Evolutionary conservation across 768 basidiomycete species (phyloP), one percentile per base, ranked within the genome.

Genomic region (Suillus placidus): DNA sequence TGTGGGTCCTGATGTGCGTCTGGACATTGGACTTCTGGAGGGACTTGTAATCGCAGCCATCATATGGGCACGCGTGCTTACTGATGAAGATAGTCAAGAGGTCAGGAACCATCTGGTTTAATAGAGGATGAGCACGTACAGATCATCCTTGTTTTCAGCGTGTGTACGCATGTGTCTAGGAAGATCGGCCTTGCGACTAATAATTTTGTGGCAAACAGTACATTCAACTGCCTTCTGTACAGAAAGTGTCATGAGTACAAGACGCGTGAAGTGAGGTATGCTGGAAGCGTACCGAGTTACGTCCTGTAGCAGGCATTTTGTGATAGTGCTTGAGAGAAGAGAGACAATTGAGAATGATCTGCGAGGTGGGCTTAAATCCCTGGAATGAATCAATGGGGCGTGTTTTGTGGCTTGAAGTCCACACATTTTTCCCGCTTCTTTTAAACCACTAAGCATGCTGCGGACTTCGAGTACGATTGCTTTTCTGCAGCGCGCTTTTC

Each of bases 11-110:
- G 18, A 71, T 18, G 32, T 79, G 78, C 0, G 71, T 74, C 0
- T 45, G n/a, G 1, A 79, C 23, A 37, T 77, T 78, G 0, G 73
- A 73, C 3, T 54, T 62, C n/a, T 79, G 78, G 1, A 76, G 68
- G 0, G 77, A 65, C 9, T 47, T 68, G 61, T 70, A 71, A 0
- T 18, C 13, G 40, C 78, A 79, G 6, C 64, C 70, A 0, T 38
- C 16, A 35, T 68, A 57, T 5, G 71, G 65, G 30, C 78, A 79
- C 5, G 18, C 10, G 30, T 66, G 37, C 74, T 68, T 76, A 3
- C 78, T 79, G 52, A 42, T 1, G 40, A 20, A n/a, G 38, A 40
- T 6, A 5, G 35, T 9, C 2, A 54, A 76, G 38, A 69, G 58
- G 13, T 4, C 63, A 43, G 13, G 18, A 45, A 32, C 1, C 6